Percentiles rank a stretch among this genome's conserved stretches.
Conservation (phyloP, 1,284 basidiomycete species). For the Xerocomus nothofagi region DNA sequence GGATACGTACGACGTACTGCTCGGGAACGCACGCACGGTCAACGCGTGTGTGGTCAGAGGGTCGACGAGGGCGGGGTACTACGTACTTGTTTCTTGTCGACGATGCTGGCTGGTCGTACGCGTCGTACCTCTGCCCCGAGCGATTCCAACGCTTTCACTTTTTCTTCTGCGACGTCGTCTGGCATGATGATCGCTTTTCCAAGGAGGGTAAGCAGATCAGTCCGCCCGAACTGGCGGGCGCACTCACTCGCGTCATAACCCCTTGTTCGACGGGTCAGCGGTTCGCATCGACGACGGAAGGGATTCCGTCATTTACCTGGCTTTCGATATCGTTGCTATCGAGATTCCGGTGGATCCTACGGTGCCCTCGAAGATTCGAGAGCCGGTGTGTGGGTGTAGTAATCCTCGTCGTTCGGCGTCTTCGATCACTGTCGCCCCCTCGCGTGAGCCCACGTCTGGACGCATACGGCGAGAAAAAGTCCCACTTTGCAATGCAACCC, state of each 20-base stretch:
- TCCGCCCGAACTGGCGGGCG: conserved; percentile 17
- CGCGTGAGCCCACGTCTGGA: conserved; percentile 1
- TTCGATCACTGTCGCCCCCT: conserved; percentile 69
- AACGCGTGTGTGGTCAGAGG: background rate
- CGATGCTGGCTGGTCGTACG: conserved; percentile 85
- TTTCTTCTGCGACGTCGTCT: conserved; percentile 91
- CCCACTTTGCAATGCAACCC: conserved; percentile 87
- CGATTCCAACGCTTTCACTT: conserved; percentile 79
- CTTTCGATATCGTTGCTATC: conserved; percentile 88
- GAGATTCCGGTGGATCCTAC: conserved; percentile 98
- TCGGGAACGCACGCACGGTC: background rate
- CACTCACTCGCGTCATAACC: conserved; percentile 77
- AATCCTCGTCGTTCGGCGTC: conserved; percentile 88
- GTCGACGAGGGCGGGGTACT: background rate
- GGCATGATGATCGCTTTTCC: conserved; percentile 87
- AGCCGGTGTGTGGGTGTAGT: conserved; percentile 85
- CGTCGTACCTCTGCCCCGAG: conserved; percentile 88
- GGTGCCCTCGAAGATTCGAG: conserved; percentile 96
- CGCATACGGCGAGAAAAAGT: background rate
- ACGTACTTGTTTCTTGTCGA: conserved; percentile 90
- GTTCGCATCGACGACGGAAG: background rate
- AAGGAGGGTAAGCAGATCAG: conserved; percentile 1
- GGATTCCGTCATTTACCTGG: conserved; percentile 56
- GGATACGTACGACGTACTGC: conserved; percentile 28
- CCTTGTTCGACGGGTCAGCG: conserved; percentile 43